Evolutionary conservation across 2,329 filamentous ascomycete genomes (phyloP).

Genomic region (Hysterium pulicare): DNA sequence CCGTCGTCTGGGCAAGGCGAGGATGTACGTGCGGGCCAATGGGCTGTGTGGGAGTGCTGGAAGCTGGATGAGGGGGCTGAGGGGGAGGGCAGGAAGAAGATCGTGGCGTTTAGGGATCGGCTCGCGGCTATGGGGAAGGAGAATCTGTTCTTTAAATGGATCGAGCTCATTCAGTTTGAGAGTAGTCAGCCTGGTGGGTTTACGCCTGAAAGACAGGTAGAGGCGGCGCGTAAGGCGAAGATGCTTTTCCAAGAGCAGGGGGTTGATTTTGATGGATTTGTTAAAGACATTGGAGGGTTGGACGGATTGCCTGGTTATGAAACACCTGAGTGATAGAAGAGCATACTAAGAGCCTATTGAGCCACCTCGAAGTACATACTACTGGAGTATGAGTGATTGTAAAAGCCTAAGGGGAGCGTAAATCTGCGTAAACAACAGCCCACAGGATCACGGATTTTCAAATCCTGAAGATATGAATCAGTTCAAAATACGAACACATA

Average conservation of each 20-base stretch:
- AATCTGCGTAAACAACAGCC: too few species aligned
- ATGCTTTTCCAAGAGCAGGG: slow-evolving; percentile 70
- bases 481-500: too few species aligned
- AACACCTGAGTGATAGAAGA: slow-evolving; percentile 1
- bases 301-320: slow-evolving; percentile 54
- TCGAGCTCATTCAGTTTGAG: slow-evolving; percentile 88
- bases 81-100: slow-evolving; percentile 66
- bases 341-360: too few species aligned
- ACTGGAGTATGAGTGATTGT: too few species aligned
- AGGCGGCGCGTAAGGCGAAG: slow-evolving; percentile 70
- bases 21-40: slow-evolving; percentile 54
- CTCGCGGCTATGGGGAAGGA: slow-evolving; percentile 77
- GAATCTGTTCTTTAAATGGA: slow-evolving; percentile 85
- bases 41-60: slow-evolving; percentile 65
- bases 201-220: slow-evolving; percentile 67
- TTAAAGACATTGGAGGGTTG: slow-evolving; percentile 66
- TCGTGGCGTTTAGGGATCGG: slow-evolving; percentile 75
- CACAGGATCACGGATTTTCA: too few species aligned
- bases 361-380: too few species aligned
- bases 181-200: slow-evolving; percentile 76
- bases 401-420: too few species aligned
- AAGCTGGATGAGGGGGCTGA: slow-evolving; percentile 50
- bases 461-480: too few species aligned
- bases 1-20: slow-evolving; percentile 11
- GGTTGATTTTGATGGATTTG: slow-evolving; percentile 80